Evolutionary conservation across 352 stramenopile species (phyloP), one percentile per base, ranked within the genome.

Genomic region (Globisporangium barbulae): DNA sequence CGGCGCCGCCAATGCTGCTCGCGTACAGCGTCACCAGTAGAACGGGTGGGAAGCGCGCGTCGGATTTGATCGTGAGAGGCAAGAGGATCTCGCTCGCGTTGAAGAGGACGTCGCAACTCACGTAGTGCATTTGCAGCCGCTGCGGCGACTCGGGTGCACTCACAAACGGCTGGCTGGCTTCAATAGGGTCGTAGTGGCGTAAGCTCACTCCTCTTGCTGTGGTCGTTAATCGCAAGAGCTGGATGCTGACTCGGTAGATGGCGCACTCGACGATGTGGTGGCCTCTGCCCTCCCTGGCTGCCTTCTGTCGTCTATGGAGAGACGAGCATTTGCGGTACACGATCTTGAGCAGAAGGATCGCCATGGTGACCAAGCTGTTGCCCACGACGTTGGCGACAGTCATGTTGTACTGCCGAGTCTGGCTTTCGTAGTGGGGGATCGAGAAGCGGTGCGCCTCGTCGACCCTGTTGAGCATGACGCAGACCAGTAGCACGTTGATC

Each of bases 331-430:
- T 69, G 37, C 64, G 35, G 22, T 75, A 75, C 1, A 68, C 57
- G 53, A 78, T 70, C 28, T 74, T 78, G 15, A 62, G 41, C 15
- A 78, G 30, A 1, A 72, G 37, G 17, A 78, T 67, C 2, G 44
- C 58, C 7, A 78, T 62, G 44, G 64, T 72, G 8, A 74, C 37
- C 19, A 78, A 21, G 1, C 62, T 55, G 53, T 78, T 78, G 35
- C 22, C 68, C 10, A 76, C 69, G 2, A 74, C n/a, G 33, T 80
- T 68, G 0, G 52, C 33, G 39, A 53, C 52, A 1, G 56, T 39
- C 22, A 78, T 53, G 6, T 68, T 49, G 39, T 76, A 74, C 12
- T 28, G 25, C 19, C 42, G 30, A 8, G 58, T 37, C 0, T 45
- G 45, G 21, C 42, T 76, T 31, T 69, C 30, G 50, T 76, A 70